Evolutionary conservation across 352 stramenopile species (phyloP), one percentile per base, ranked within the genome.

Genomic region (Pythium pyrilobum): DNA sequence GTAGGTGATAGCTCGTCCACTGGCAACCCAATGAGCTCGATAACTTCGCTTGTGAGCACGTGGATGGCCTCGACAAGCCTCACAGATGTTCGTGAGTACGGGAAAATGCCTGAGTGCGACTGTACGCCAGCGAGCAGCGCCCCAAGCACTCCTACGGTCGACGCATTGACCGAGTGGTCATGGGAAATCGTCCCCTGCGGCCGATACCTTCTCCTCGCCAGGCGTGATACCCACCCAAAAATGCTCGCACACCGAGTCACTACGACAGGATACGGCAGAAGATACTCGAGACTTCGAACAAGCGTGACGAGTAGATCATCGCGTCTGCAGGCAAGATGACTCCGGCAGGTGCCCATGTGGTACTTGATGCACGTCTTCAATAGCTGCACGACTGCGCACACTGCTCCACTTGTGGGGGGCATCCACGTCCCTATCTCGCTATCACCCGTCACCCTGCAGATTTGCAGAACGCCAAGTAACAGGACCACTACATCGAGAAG

Each of bases 351-450:
- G 4, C 41, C 41, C 9, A 23, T 16, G 12, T 59, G 52, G 33
- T 59, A 41, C 43, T 59, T 59, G 11, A 44, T 24, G 21, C 32
- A 52, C 24, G 32, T 20, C 25, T 45, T 52, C 2, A 59, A 39
- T n/a, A 51, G 15, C 4, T 18, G 10, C 11, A 15, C 38, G 4
- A 15, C 15, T 11, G n/a, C n/a, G n/a, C n/a, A 28, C 5, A 51
- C 18, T n/a, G n/a, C 28, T 21, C 16, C 25, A 15, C 39, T n/a
- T n/a, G n/a, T n/a, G n/a, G n/a, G n/a, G n/a, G n/a, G n/a, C 31
- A 36, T 36, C 31, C 9, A 36, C 31, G 8, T 36, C 31, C 8
- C 31, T 15, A 36, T 36, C 31, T n/a, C n/a, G n/a, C n/a, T n/a
- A n/a, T n/a, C n/a, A n/a, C n/a, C n/a, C n/a, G n/a, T n/a, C n/a